Percentiles rank a stretch among this genome's conserved stretches.
phyloP scores from a whole-genome alignment of 352 stramenopile species.

The Globisporangium lucens region DNA sequence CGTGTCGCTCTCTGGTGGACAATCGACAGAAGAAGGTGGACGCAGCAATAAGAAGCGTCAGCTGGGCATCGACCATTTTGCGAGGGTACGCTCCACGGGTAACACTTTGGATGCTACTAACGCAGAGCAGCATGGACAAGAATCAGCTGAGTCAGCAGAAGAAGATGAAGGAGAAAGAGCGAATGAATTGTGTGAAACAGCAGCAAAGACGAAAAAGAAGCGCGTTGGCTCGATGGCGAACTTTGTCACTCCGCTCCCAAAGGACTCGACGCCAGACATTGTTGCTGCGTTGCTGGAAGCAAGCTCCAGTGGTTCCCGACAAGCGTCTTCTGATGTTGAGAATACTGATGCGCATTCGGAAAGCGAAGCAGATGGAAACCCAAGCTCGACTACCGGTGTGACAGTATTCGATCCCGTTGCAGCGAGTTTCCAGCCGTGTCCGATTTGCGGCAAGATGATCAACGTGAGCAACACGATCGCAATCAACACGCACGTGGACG shows the following conservation, averaged over 20 bases:
- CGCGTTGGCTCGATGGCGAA: constrained; percentile 11
- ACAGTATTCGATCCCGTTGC: constrained; percentile 1
- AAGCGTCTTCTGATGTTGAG: background rate
- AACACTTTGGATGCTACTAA: background rate
- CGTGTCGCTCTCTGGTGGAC: constrained; percentile 23
- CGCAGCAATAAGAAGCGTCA: constrained; percentile 29
- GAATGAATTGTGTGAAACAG: background rate
- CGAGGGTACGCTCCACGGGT: constrained; percentile 3
- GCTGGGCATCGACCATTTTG: constrained; percentile 46
- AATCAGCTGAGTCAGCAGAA: constrained; percentile 5
- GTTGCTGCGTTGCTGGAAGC: constrained; percentile 22
- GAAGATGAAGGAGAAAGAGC: background rate
- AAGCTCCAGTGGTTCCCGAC: constrained; percentile 2
- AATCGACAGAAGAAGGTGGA: constrained; percentile 18
- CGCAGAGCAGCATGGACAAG: background rate
- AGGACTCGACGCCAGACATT: constrained; percentile 16
- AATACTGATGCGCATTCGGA: background rate
- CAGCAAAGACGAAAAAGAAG: background rate
- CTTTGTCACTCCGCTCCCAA: constrained; percentile 12
- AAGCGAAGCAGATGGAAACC: background rate
- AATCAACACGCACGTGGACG: constrained; percentile 69
- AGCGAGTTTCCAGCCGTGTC: constrained; percentile 38
- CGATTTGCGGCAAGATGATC: constrained; percentile 55
- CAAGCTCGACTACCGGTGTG: background rate
- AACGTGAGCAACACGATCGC: constrained; percentile 45